Conservation (phyloP, 2,329 filamentous ascomycete species). For the Zymoseptoria brevis region DNA sequence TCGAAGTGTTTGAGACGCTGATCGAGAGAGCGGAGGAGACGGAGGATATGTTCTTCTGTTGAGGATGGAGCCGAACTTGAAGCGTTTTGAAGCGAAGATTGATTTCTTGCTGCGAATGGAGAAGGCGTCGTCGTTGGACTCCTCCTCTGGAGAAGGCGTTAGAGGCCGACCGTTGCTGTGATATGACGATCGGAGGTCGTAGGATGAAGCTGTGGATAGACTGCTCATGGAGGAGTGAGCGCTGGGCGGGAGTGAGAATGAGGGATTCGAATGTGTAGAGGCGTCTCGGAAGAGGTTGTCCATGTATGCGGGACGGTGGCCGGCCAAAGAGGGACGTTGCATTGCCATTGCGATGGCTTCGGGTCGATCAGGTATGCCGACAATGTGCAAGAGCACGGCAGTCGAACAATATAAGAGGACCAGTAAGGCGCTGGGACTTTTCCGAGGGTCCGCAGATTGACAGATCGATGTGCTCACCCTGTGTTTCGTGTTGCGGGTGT, state of each 20-base stretch:
- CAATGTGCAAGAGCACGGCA: neutral
- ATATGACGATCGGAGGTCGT: conserved; percentile 16
- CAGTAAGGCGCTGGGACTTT: neutral
- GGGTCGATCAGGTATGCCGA: neutral
- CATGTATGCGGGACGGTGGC: conserved; percentile 24
- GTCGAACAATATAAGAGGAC: neutral
- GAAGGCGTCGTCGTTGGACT: conserved; percentile 9
- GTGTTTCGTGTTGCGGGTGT: neutral
- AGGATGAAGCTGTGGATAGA: conserved; percentile 18
- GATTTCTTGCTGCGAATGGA: conserved; percentile 20
- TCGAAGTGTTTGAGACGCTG: neutral
- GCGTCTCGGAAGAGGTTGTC: conserved; percentile 25
- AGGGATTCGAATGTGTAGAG: conserved; percentile 4
- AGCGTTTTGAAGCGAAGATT: conserved; percentile 12
- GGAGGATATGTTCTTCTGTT: conserved; percentile 22
- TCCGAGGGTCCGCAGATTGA: neutral
- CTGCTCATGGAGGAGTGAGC: conserved; percentile 24
- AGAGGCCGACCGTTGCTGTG: conserved; percentile 17
- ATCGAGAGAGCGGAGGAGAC: conserved; percentile 5
- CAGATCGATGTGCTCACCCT: neutral
- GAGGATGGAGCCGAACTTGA: conserved; percentile 18
- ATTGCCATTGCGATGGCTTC: conserved; percentile 21
- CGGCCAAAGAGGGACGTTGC: conserved; percentile 17
- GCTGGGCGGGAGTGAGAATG: conserved; percentile 5
- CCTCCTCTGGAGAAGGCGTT: conserved; percentile 22